Percentiles rank a stretch among this genome's conserved stretches.
phyloP scores from a whole-genome alignment of 768 basidiomycete species.

The Crepidotus variabilis region DNA sequence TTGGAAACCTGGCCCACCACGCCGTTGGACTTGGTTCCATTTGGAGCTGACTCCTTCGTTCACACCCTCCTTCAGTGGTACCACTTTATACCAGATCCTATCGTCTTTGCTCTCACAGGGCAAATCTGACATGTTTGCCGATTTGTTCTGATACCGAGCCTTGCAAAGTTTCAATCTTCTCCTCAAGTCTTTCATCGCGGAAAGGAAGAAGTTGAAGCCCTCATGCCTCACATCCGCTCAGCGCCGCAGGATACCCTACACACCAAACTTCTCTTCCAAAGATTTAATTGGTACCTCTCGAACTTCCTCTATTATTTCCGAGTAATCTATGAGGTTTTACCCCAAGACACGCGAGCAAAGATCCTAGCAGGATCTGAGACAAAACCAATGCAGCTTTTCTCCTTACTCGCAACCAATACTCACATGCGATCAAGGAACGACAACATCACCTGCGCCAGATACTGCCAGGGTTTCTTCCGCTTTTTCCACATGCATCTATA shows the following conservation, averaged over 20 bases:
- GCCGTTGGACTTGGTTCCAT: background rate
- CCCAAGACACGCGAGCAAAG: background rate
- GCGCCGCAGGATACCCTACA: background rate
- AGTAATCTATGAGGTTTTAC: background rate
- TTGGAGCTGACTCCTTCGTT: background rate
- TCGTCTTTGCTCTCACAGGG: background rate
- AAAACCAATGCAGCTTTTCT: background rate
- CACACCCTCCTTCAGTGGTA: conserved; percentile 1
- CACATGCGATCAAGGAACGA: background rate
- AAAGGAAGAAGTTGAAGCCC: background rate
- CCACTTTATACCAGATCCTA: background rate
- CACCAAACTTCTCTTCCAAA: background rate
- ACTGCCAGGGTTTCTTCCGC: background rate
- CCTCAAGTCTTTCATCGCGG: background rate
- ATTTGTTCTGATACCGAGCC: background rate
- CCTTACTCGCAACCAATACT: background rate
- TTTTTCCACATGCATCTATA: background rate
- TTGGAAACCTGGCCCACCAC: background rate
- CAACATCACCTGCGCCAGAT: background rate
- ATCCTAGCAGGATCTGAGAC: background rate
- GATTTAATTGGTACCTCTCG: background rate
- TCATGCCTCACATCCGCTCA: background rate
- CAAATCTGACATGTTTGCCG: background rate
- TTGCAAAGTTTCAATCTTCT: background rate
- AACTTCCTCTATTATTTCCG: background rate